Base-by-base conservation (phyloP, 1,284 basidiomycete genomes). In the Heliocybe sulcata region DNA sequence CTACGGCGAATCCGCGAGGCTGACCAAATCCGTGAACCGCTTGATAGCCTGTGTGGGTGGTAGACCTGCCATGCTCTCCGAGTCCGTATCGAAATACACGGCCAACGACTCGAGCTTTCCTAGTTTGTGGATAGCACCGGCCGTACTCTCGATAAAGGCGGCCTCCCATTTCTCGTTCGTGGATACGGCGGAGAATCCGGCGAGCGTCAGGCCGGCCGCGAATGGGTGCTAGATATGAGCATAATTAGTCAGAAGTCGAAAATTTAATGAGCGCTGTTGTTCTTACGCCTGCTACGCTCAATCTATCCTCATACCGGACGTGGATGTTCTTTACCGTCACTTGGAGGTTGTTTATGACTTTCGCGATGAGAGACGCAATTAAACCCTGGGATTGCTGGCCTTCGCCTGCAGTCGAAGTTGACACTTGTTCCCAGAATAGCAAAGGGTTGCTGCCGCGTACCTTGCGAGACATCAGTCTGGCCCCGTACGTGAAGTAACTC, bases 281-380 rank as follows among this genome's bases (percentile, higher is more conserved):
- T 67, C 81, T 65, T 69, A 93, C 92, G 31, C 91, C 92, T 23
- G 95, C 95, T 35, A 94, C 93, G 60, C 93, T 98, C 59, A 96
- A 72, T 53, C 85, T 88, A 71, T 99, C 97, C 71, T 99, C 97
- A 65, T 99, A 99, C 51, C 97, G 89, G 53, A 99, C 75, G 67
- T 98, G 95, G 52, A 98, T 92, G 63, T 96, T 94, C 72, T 90
- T 92, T 57, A 99, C 85, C 16, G 93, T 95, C 35, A 99, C 85
- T 73, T 99, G 97, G 16, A 99, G 72, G 67, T 99, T 99, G 72
- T 99, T 97, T 61, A 99, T 83, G 58, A 99, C 86, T 68, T 97
- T 96, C 51, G 90, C 83, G 52, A 90, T 85, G 57, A 99, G 76
- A 19, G 94, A 94, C 51, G 90, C 82, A 61, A 92, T 78, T 59